phyloP scores from a whole-genome alignment of 2,329 filamentous ascomycete species.

The Trichophyton rubrum region DNA sequence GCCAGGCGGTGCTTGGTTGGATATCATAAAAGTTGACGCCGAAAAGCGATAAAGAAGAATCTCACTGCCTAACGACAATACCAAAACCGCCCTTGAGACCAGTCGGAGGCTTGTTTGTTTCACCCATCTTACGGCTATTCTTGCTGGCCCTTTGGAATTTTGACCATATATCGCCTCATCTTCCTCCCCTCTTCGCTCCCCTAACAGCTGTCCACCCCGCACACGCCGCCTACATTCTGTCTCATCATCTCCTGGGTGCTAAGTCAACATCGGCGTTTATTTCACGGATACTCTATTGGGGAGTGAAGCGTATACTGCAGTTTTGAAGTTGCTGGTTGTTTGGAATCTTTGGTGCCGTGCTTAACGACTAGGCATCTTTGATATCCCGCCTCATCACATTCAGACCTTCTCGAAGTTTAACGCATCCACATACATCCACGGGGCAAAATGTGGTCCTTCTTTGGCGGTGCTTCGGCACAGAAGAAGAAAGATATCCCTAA shows the following conservation, averaged over 20 bases:
- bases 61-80: not conserved
- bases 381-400: not conserved
- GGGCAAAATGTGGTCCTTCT: slow-evolving; percentile 65
- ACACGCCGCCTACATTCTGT: not conserved
- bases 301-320: not conserved
- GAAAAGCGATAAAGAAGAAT: not conserved
- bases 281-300: not conserved
- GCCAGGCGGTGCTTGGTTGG: not conserved
- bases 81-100: not conserved
- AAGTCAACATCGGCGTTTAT: not conserved
- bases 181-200: not conserved
- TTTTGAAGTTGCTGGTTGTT: not conserved
- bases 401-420: no score
- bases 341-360: not conserved
- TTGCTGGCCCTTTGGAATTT: not conserved
- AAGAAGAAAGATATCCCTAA: slow-evolving; percentile 90
- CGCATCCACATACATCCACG: not conserved
- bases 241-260: not conserved
- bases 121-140: not conserved
- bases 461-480: slow-evolving; percentile 68
- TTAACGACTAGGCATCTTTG: not conserved
- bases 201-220: not conserved
- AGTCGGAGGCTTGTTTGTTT: not conserved
- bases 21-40: not conserved
- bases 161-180: not conserved